A percentile compares a stretch with the other conserved stretches of the same genome.
phyloP scores from a whole-genome alignment of 495 filamentous ascomycete species.

The Aspergillus sparsus region DNA sequence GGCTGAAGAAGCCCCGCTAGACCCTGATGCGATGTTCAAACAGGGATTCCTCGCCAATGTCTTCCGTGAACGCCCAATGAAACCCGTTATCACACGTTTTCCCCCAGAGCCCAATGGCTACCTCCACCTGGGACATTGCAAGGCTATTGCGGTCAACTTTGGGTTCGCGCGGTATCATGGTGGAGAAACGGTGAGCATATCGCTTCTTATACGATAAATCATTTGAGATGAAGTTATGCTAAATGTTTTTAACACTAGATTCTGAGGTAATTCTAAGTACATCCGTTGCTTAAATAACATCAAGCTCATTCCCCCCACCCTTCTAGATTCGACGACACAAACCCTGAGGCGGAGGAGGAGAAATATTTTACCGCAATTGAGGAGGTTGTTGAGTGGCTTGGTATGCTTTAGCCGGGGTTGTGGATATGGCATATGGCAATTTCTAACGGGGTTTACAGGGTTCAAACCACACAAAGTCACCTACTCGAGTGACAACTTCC shows the following conservation, averaged over 20 bases:
- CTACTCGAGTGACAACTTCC: slow-evolving; percentile 81
- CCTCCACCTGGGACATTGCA: slow-evolving; percentile 89
- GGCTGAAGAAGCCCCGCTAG: slow-evolving; percentile 44
- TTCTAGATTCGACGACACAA: slow-evolving; percentile 77
- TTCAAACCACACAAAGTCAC: slow-evolving; percentile 79
- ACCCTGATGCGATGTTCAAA: slow-evolving; percentile 78
- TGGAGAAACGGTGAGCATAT: slow-evolving; percentile 43
- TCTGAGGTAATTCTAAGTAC: slow-evolving; percentile 5
- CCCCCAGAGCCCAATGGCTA: slow-evolving; percentile 81
- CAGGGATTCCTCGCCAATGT: slow-evolving; percentile 80
- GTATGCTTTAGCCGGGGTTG: not conserved
- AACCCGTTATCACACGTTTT: slow-evolving; percentile 75
- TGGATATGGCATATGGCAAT: not conserved
- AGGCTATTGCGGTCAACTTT: slow-evolving; percentile 97
- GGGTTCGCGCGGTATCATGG: slow-evolving; percentile 87
- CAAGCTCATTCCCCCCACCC: too few relatives aligned
- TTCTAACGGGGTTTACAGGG: slow-evolving; percentile 27
- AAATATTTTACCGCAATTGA: slow-evolving; percentile 75
- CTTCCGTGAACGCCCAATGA: slow-evolving; percentile 69
- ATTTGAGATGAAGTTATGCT: not conserved
- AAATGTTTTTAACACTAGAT: slow-evolving; percentile 5
- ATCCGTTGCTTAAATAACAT: too few relatives aligned
- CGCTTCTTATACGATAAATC: not conserved
- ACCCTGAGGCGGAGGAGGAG: slow-evolving; percentile 80
- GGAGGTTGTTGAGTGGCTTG: slow-evolving; percentile 80